Evolutionary conservation across 2,329 filamentous ascomycete species (phyloP), one percentile per base, ranked within the genome.

Genomic region (Conoideocrella luteorostrata): DNA sequence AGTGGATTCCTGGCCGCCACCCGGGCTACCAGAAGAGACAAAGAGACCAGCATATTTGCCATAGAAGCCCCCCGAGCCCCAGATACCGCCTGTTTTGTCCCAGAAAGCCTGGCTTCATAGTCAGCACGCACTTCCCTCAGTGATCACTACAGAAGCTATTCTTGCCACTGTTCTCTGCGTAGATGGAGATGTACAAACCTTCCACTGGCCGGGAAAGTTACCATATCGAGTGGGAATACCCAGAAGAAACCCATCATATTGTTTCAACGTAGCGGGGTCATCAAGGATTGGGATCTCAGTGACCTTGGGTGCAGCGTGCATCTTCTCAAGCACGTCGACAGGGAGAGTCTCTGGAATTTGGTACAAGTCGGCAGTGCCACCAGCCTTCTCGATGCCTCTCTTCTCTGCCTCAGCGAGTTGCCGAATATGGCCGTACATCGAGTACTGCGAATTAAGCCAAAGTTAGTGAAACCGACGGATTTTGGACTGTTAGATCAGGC

Each of bases 141-240:
- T 9, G 9, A 20, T 21, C 13, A 6, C 2, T 13, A 20, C 23
- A 10, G 10, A 20, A 21, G 17, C 7, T 17, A 15, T 6, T 20
- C 18, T 22, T 21, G 33, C 33, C 34, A 7, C 10, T 36, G 20
- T 13, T 6, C 15, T 7, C 11, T 18, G n/a, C 7, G 24, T 7
- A 7, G 18, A 4, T 30, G 18, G 24, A n/a, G 3, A 24, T 34
- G 15, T 22, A 45, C 56, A 41, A 52, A 67, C 68, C 76, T 93
- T 96, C 86, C 86, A 96, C 72, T 98, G 93, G 15, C 84, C 87
- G 39, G 91, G 90, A 77, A 95, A 95, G 80, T 94, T 97, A 58
- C 93, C 93, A 72, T 88, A 98, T 54, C 93, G 81, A 41, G 93
- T 98, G 47, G 93, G 93, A 65, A 97, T 93, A 54, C 93, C 93